Base-by-base conservation (phyloP, 108 stramenopile genomes). In the Skeletonema marinoi region DNA sequence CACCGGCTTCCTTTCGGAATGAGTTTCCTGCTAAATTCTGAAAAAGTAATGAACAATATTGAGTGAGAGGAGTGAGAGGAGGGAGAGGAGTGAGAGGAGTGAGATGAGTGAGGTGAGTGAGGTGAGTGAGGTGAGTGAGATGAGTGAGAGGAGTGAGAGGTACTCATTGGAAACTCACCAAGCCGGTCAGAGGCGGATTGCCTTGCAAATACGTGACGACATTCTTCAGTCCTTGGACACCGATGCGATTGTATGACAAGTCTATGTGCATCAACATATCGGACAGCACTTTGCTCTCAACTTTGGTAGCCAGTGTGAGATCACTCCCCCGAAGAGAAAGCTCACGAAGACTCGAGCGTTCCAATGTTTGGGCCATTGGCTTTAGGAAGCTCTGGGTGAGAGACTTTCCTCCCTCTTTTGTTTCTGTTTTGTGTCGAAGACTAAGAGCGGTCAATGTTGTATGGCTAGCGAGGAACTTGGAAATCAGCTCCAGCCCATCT, bases 221-320 rank as follows among this genome's bases (percentile, higher is more conserved):
- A 3, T 33, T 4, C 73, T 21, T 65, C 13, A 44, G 46, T 11
- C 73, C 73, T 48, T 42, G 64, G 9, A 46, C 42, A 9, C 21
- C 30, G 29, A 74, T 46, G 10, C 30, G 25, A 63, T 74, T 74
- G 32, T 7, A 32, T 17, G 3, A 64, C 17, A 74, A 63, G 41
- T 74, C 73, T 1, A 74, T 16, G 36, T 74, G 73, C 14, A 38
- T 74, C 73, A 74, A 65, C 33, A 19, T 61, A 36, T 36, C 35
- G 6, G 1, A 36, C 35, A 36, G 35, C 0, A 36, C 35, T 36
- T 36, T 36, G 35, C 35, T 36, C 35, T 36, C 35, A 36, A 36
- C 35, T 36, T 36, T 36, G 35, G 35, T 6, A 36, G 6, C 6
- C 35, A 58, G 56, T 25, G 56, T 25, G 6, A 58, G 56, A 58